Conservation (phyloP, 805 yeast species). For the Hanseniaspora guilliermondii region DNA sequence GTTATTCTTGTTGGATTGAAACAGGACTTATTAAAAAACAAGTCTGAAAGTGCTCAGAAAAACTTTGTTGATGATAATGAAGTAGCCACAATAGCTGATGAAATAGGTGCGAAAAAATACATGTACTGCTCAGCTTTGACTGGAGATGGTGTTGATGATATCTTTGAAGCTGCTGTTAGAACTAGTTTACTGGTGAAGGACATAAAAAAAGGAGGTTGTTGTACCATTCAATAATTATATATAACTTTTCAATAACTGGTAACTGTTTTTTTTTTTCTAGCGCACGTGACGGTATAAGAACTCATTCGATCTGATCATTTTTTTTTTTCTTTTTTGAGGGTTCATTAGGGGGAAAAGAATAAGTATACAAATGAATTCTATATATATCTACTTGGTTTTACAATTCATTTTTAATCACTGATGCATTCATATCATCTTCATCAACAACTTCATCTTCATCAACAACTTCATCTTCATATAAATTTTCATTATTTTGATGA, state of each 20-base stretch:
- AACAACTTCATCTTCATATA: neutral
- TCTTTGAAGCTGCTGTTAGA: constrained; percentile 82
- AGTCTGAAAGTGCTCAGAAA: constrained; percentile 26
- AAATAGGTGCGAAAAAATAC: constrained; percentile 72
- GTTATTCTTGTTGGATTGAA: constrained; percentile 71
- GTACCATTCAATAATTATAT: constrained; percentile 23
- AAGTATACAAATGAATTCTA: too few relatives aligned
- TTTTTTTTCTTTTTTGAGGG: too few relatives aligned
- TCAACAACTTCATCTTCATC: neutral
- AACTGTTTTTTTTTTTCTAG: too few relatives aligned
- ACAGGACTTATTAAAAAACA: constrained; percentile 54
- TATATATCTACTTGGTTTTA: too few relatives aligned
- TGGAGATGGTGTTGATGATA: constrained; percentile 91
- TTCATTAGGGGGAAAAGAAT: too few relatives aligned
- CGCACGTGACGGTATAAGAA: too few relatives aligned
- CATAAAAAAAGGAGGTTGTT: constrained; percentile 30
- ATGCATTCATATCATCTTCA: neutral
- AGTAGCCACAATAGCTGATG: constrained; percentile 60
- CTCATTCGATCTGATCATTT: too few relatives aligned
- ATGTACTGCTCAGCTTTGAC: constrained; percentile 84
- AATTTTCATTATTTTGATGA: neutral
- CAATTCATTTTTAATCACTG: constrained; percentile 5
- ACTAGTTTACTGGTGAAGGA: constrained; percentile 53
- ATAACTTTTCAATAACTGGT: too few relatives aligned
- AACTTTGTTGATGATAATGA: constrained; percentile 40